Evolutionary conservation across 768 basidiomycete genomes (phyloP).

Genomic region (Chalciporus pseudorubinellus): DNA sequence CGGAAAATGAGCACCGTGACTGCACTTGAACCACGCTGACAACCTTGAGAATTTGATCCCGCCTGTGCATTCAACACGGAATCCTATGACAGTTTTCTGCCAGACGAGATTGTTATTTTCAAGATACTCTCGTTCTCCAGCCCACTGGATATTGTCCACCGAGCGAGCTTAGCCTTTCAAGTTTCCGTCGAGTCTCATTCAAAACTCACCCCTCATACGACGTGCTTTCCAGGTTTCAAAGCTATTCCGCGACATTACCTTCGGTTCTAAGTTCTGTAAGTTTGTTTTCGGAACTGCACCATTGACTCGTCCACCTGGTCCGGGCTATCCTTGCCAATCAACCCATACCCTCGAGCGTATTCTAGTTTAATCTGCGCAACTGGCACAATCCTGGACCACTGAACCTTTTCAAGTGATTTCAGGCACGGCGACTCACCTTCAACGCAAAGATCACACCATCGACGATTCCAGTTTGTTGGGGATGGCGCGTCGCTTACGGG

Average conservation of each 20-base stretch:
- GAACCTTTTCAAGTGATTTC: background rate
- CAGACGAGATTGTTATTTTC: background rate
- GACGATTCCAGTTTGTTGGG: too few relatives aligned
- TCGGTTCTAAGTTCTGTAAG: background rate
- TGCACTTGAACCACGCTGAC: too few relatives aligned
- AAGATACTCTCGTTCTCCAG: background rate
- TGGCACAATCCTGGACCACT: background rate
- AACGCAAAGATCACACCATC: too few relatives aligned
- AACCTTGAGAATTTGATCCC: too few relatives aligned
- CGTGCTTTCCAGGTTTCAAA: conserved; percentile 7
- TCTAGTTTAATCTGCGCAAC: background rate
- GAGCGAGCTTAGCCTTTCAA: too few relatives aligned
- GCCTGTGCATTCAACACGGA: background rate
- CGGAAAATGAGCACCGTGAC: too few relatives aligned
- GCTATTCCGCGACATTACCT: background rate
- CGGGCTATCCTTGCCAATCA: background rate
- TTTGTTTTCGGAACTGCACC: background rate
- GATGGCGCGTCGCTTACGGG: too few relatives aligned
- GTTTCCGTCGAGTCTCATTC: too few relatives aligned
- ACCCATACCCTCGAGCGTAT: background rate
- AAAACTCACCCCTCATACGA: background rate
- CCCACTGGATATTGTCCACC: background rate
- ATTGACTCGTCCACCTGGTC: conserved; percentile 1
- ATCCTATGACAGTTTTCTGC: background rate
- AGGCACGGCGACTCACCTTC: too few relatives aligned